Percentiles rank a stretch among this genome's conserved stretches.
phyloP scores from a whole-genome alignment of 1,284 basidiomycete genomes.

The Butyriboletus appendiculatus region DNA sequence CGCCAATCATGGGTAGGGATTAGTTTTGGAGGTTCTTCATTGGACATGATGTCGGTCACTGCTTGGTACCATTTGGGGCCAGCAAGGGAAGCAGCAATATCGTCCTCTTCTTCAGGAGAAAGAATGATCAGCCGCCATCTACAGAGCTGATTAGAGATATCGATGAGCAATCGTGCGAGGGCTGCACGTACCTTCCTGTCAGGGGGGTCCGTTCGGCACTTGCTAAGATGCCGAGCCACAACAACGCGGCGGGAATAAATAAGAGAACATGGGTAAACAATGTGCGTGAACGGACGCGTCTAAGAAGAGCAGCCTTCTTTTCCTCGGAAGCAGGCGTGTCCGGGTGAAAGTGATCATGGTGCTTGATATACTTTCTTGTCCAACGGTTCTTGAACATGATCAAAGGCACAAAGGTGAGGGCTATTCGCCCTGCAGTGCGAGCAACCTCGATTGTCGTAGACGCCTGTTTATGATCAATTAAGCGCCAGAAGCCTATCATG shows the following conservation, averaged over 20 bases:
- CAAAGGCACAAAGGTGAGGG: slow-evolving; percentile 71
- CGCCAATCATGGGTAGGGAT: slow-evolving; percentile 81
- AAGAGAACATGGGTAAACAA: slow-evolving; percentile 59
- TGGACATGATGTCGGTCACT: slow-evolving; percentile 74
- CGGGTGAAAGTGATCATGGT: slow-evolving; percentile 48
- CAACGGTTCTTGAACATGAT: slow-evolving; percentile 58
- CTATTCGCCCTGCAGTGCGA: slow-evolving; percentile 65
- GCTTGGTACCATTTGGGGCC: slow-evolving; percentile 85
- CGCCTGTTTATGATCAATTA: slow-evolving; percentile 36
- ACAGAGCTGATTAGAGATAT: slow-evolving; percentile 6
- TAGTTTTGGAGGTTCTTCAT: slow-evolving; percentile 62
- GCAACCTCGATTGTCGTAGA: slow-evolving; percentile 63
- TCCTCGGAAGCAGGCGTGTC: slow-evolving; percentile 52
- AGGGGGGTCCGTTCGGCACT: slow-evolving; percentile 83
- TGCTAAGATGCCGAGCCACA: slow-evolving; percentile 73
- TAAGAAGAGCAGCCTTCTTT: slow-evolving; percentile 47
- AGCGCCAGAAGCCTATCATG: background rate
- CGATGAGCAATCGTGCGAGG: background rate
- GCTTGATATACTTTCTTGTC: slow-evolving; percentile 51
- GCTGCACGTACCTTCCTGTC: slow-evolving; percentile 69
- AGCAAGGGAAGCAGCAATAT: slow-evolving; percentile 73
- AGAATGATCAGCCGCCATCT: slow-evolving; percentile 87
- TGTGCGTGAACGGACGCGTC: slow-evolving; percentile 49
- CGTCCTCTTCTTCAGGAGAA: slow-evolving; percentile 89
- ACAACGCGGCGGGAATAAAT: slow-evolving; percentile 66